Percentiles rank a stretch among this genome's conserved stretches.
These are phyloP conservation scores for Adansonia gregorii DNA, from an alignment of 441 rosid genomes.

Conservation along the genomic window DNA sequence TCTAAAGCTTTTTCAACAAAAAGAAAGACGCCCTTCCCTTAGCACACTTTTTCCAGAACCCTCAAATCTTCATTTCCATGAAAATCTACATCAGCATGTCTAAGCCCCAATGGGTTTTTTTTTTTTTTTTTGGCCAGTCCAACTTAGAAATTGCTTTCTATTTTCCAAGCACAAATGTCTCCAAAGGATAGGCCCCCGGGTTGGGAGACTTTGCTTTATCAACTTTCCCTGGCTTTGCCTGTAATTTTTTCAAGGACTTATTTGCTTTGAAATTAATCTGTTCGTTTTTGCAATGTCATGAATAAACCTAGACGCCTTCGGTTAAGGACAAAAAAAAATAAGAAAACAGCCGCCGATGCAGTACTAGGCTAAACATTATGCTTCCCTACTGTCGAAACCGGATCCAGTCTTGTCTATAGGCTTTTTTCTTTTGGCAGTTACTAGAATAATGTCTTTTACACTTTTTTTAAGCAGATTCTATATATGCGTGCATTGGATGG, in stretches of 20 bases:
- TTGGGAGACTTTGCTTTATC: constrained; percentile 37
- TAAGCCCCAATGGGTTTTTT: neutral
- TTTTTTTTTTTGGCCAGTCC: constrained; percentile 30
- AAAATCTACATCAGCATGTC: constrained; percentile 36
- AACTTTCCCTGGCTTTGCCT: neutral
- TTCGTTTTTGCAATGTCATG: neutral
- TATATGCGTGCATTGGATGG: constrained; percentile 11
- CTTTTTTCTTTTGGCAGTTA: constrained; percentile 3
- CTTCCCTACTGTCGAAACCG: constrained; percentile 23
- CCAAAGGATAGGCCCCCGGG: constrained; percentile 22
- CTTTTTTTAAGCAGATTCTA: constrained; percentile 23
- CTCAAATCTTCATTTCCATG: constrained; percentile 16
- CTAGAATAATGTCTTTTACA: constrained; percentile 19
- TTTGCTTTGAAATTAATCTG: constrained; percentile 12
- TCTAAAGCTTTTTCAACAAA: constrained; percentile 22
- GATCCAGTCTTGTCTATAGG: neutral
- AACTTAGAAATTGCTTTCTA: constrained; percentile 31
- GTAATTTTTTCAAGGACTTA: neutral
- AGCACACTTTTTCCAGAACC: constrained; percentile 21
- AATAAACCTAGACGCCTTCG: neutral
- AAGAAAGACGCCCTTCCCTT: neutral
- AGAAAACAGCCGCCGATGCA: constrained; percentile 23
- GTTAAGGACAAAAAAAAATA: constrained; percentile 7
- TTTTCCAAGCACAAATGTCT: constrained; percentile 33
- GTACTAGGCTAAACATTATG: constrained; percentile 21